Evolutionary conservation across 441 rosid genomes (phyloP), one percentile per base, ranked within the genome.

Genomic region (Lepidium campestre): DNA sequence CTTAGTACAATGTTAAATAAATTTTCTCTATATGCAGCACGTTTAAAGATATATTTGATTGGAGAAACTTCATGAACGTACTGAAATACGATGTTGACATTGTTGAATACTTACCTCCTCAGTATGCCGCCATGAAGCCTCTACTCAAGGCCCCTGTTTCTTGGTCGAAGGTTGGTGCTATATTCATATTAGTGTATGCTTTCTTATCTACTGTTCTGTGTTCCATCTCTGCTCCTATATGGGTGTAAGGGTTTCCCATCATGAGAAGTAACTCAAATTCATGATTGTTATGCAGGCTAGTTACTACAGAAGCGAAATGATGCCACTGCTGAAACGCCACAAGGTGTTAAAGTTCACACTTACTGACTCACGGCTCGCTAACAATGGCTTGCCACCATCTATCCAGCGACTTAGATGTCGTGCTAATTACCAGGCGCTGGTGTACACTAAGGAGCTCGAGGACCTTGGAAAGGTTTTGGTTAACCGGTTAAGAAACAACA

Each of bases 41-140:
- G 19, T 94, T 91, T 49, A 94, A 89, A 79, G 99, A 94, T 74
- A 87, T 94, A 57, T 94, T 94, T 69, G 91, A 91, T 78, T 89
- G 98, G 99, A 86, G 86, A 68, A 86, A 84, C 74, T 94, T 91
- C 75, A 85, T 94, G 68, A 77, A 85, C 19, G 82, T 77, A 35
- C 66, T 94, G 11, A 88, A 82, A 80, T 85, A 86, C 10, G 97
- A 94, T 52, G 67, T 91, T 55, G 80, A 86, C 9, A 81, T 94
- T 40, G 83, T 91, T 0, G 97, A 91, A 77, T 87, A 90, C 74
- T 68, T 94, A 70, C 97, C 99, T 6, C 65, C 79, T 10, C 62
- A 67, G 32, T 83, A 76, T 45, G 78, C 85, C 12, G 56, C 72
- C n/a, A 76, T 71, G 77, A 84, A 84, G 71, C 96, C 93, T 45